phyloP scores from a whole-genome alignment of 108 stramenopile species.

The Phaeodactylum tricornutum region DNA sequence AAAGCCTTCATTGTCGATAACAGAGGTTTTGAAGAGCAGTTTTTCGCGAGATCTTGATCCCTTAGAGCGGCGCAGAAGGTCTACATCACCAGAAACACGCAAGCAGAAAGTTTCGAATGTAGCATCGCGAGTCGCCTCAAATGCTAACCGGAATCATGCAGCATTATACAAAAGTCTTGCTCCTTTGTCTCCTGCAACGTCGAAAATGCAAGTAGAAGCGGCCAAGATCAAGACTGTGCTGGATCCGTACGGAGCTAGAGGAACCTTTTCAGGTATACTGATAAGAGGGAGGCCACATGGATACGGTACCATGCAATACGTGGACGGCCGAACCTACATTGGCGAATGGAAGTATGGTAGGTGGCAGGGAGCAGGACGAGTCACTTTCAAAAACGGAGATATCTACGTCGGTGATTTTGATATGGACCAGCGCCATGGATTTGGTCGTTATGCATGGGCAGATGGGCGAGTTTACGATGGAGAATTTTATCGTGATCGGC shows the following conservation, averaged over 20 bases:
- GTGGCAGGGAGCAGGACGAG: constrained; percentile 17
- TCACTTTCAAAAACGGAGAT: constrained; percentile 11
- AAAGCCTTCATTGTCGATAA: too few species aligned
- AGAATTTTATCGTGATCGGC: constrained; percentile 8
- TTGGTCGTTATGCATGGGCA: constrained; percentile 14
- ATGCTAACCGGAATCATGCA: too few species aligned
- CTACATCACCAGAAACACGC: too few species aligned
- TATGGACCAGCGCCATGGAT: constrained; percentile 16
- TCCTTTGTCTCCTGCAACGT: too few species aligned
- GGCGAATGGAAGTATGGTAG: constrained; percentile 41
- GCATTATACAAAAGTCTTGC: too few species aligned
- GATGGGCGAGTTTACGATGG: constrained; percentile 26
- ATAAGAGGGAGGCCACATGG: constrained; percentile 45
- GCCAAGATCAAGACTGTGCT: constrained; percentile 2
- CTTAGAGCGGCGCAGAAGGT: too few species aligned
- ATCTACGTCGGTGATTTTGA: constrained; percentile 17
- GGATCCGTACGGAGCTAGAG: constrained; percentile 46
- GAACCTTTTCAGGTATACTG: constrained; percentile 44
- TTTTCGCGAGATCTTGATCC: too few species aligned
- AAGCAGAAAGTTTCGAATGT: too few species aligned
- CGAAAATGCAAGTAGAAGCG: constrained; percentile 24
- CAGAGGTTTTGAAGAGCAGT: too few species aligned
- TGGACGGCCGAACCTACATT: constrained; percentile 32
- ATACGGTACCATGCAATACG: constrained; percentile 36
- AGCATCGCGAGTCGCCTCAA: too few species aligned